A percentile compares a stretch with the other conserved stretches of the same genome.
These are phyloP conservation scores for Populus alba DNA, from an alignment of 345 rosid genomes.

Conservation along the genomic window DNA sequence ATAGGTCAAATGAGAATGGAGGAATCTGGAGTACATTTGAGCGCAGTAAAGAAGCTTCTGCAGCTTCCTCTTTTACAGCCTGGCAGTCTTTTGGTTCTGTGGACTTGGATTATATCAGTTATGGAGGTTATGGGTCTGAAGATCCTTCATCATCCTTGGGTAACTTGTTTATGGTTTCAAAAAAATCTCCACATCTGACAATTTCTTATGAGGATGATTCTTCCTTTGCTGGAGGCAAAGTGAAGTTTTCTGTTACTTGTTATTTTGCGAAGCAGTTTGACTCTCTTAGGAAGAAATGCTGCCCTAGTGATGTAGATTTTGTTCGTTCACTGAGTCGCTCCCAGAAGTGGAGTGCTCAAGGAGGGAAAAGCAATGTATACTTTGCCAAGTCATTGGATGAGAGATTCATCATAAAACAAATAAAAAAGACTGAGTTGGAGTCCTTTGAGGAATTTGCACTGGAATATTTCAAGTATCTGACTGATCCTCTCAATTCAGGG, in stretches of 20 bases:
- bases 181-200: constrained; percentile 70
- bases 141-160: constrained; percentile 43
- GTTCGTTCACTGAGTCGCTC: constrained; percentile 87
- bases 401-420: constrained; percentile 93
- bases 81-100: constrained; percentile 65
- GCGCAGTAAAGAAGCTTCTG: constrained; percentile 36
- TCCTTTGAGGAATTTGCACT: constrained; percentile 91
- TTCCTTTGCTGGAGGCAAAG: constrained; percentile 57
- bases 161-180: constrained; percentile 44
- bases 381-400: constrained; percentile 93
- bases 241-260: constrained; percentile 82
- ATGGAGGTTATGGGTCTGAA: constrained; percentile 54
- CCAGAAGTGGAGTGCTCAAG: constrained; percentile 89
- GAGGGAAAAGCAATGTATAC: constrained; percentile 95
- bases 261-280: constrained; percentile 86
- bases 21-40: constrained; percentile 40
- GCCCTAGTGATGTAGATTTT: constrained; percentile 75
- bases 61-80: constrained; percentile 47
- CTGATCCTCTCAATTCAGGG: constrained; percentile 59
- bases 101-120: constrained; percentile 58
- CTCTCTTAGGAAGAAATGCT: constrained; percentile 71
- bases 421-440: constrained; percentile 78
- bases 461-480: constrained; percentile 73
- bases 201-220: constrained; percentile 67
- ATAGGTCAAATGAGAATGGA: constrained; percentile 40